Evolutionary conservation across 2,329 filamentous ascomycete genomes (phyloP).

Genomic region (Talaromyces rugulosus): DNA sequence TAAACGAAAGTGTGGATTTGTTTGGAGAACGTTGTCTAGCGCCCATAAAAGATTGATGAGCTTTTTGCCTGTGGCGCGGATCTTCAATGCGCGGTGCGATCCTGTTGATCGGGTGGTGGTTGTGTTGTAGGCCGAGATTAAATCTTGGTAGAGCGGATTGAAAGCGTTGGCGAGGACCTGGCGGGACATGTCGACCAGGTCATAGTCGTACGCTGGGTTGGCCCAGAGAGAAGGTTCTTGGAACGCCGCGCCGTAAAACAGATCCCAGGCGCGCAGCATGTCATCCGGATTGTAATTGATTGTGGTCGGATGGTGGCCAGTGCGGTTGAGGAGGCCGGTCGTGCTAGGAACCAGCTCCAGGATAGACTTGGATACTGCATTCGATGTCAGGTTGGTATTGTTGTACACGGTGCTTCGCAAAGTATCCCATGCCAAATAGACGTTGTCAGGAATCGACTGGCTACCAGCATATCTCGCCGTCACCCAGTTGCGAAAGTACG

Average conservation of each 20-base stretch:
- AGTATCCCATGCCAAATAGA: constrained; percentile 46
- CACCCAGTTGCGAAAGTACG: constrained; percentile 48
- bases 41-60: constrained; percentile 33
- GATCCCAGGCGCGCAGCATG: constrained; percentile 38
- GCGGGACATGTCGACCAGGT: constrained; percentile 48
- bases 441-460: constrained; percentile 20
- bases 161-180: constrained; percentile 49
- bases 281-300: constrained; percentile 39
- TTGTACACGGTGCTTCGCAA: constrained; percentile 46
- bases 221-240: constrained; percentile 33
- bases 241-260: constrained; percentile 34
- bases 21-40: constrained; percentile 41
- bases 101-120: constrained; percentile 8
- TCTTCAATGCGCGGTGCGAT: constrained; percentile 9
- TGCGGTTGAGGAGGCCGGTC: constrained; percentile 36
- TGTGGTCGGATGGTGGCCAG: constrained; percentile 40
- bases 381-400: constrained; percentile 43
- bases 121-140: constrained; percentile 33
- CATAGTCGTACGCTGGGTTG: constrained; percentile 42
- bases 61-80: constrained; percentile 23
- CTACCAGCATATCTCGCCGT: constrained; percentile 36
- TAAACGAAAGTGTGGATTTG: constrained; percentile 42
- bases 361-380: constrained; percentile 43
- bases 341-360: constrained; percentile 44
- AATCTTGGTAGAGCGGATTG: constrained; percentile 32